phyloP scores from a whole-genome alignment of 768 basidiomycete genomes.

The Rhizopogon roseolus region DNA sequence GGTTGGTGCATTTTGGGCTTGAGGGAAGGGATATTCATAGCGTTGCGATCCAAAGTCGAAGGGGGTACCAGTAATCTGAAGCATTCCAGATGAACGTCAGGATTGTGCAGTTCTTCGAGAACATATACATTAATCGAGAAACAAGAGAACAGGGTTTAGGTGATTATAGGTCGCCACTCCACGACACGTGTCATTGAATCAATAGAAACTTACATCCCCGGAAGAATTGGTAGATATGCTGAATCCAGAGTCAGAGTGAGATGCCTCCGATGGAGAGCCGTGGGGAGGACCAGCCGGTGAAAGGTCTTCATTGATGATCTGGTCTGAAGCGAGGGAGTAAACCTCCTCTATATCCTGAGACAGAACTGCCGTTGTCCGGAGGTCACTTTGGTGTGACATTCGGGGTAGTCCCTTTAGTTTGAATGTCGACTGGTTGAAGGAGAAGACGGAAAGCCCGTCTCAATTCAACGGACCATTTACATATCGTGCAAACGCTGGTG shows the following conservation, averaged over 20 bases:
- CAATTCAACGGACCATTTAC: neutral
- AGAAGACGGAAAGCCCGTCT: slow-evolving; percentile 1
- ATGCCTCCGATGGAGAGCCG: slow-evolving; percentile 11
- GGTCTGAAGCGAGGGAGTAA: neutral
- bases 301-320: slow-evolving; percentile 1
- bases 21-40: slow-evolving; percentile 29
- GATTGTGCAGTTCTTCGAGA: slow-evolving; percentile 1
- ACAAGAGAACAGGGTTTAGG: slow-evolving; percentile 2
- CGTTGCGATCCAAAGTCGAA: slow-evolving; percentile 28
- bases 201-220: slow-evolving; percentile 22
- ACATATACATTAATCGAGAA: slow-evolving; percentile 1
- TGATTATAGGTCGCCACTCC: slow-evolving; percentile 2
- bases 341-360: neutral
- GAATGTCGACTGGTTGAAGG: neutral
- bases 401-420: neutral
- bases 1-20: slow-evolving; percentile 23
- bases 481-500: slow-evolving; percentile 1
- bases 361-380: neutral
- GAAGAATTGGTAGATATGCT: slow-evolving; percentile 27
- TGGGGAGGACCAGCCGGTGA: neutral
- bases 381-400: slow-evolving; percentile 1
- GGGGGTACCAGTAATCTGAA: slow-evolving; percentile 28
- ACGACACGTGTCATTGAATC: slow-evolving; percentile 1
- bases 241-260: slow-evolving; percentile 24
- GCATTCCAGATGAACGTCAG: neutral